Evolutionary conservation across 2,329 filamentous ascomycete species (phyloP).

Genomic region (Coniella vitis): DNA sequence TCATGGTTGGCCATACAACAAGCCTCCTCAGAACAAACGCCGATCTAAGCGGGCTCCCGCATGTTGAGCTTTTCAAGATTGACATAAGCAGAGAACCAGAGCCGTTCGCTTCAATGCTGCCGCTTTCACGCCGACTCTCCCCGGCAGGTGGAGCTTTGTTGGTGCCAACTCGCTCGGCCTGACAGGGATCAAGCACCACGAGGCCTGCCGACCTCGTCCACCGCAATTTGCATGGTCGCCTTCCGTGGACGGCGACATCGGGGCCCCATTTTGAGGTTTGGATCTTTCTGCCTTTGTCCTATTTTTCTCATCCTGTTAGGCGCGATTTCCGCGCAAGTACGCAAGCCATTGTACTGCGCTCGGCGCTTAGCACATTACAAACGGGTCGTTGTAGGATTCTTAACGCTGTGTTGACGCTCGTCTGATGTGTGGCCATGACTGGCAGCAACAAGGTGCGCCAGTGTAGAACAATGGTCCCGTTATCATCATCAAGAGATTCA

Average conservation of each 20-base stretch:
- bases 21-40: not conserved
- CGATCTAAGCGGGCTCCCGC: not conserved
- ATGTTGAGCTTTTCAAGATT: not conserved
- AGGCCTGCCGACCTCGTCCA: constrained; percentile 1
- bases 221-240: not conserved
- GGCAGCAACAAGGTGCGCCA: no score
- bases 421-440: no score
- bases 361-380: no score
- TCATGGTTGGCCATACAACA: not conserved
- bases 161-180: constrained; percentile 1
- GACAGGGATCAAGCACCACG: not conserved
- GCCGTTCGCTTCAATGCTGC: not conserved
- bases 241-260: constrained; percentile 10
- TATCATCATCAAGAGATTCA: no score
- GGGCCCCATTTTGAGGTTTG: not conserved
- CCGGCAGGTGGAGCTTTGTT: not conserved
- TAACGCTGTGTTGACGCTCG: no score
- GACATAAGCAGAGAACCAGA: not conserved
- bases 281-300: no score
- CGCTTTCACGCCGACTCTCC: not conserved
- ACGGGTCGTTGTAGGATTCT: no score
- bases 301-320: no score
- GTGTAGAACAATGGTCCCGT: no score
- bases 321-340: no score
- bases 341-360: no score